Base-by-base conservation (phyloP, 225 moss, liverwort and hornwort species). In the Rhytidiadelphus loreus region DNA sequence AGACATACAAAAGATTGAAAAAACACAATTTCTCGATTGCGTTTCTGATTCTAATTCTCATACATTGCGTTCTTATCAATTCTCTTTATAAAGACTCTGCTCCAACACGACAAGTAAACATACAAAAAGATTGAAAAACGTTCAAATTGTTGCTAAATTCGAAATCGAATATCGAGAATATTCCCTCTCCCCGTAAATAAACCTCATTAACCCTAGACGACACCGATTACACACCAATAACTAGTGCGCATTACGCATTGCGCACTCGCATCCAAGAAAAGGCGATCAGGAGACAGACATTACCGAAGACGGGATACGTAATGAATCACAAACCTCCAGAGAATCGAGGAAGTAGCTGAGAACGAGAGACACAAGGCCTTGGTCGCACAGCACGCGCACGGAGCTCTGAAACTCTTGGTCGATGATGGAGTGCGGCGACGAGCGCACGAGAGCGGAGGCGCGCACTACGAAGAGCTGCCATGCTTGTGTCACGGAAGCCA, bases 321-420 rank as follows among this genome's bases (percentile, higher is more conserved):
- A 37, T 56, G 68, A 60, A 89, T 71, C 28, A 83, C 87, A 37
- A 88, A 97, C 98, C 97, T 97, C 96, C 43, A 99, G 94, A 44
- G 96, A 93, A 82, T 99, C 97, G 41, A 97, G 95, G 80, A 97
- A 97, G 83, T 96, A 96, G 71, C 96, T 95, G 80, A 96, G 90
- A 58, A 99, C 96, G 75, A 99, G 94, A 85, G 96, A 93, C n/a
- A 93, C 95, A 86, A 99, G 92, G 11, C 97, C 99, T 83, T 96
- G 95, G 44, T 93, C 96, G 63, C 96, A 94, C 52, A 99, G 91
- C 44, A 91, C 83, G 41, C 95, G 94, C 77, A 99, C 93, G 82
- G 95, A 93, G 90, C 81, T 93, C 61, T 93, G 91, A 89, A 97
- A 96, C 70, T 95, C 94, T 29, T 79, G 85, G 82, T 92, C 95